Base-by-base conservation (phyloP, 2,329 filamentous ascomycete genomes). In the Colletotrichum lini region DNA sequence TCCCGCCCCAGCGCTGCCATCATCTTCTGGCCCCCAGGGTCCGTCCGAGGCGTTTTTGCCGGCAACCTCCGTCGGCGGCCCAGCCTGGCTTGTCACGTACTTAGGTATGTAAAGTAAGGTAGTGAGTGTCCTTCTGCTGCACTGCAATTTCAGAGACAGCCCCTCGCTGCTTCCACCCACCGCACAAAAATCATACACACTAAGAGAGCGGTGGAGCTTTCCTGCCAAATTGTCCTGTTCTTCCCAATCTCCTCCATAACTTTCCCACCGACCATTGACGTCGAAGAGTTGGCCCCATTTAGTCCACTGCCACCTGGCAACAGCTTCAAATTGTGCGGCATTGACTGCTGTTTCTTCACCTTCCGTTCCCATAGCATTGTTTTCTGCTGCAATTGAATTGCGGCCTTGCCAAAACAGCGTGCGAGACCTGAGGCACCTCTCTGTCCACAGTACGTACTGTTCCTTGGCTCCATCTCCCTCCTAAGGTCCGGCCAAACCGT, bases 61-160 rank as follows among this genome's bases (percentile, higher is more conserved):
- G 69, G 69, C 69, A 69, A 72, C 53, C 64, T 72, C 69, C 69
- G 69, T 35, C 54, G 45, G 18, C 52, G 13, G 30, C 67, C 35
- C 60, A 30, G 67, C 60, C 60, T 52, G 26, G 45, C 44, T 26
- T 53, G 10, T 40, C n/a, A 38, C 5, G 35, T 38, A 38, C 35
- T 9, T 38, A 38, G 35, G 35, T 38, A 38, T 10, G 10, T 35
- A 35, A 35, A 8, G 30, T 35, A 35, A 35, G 30, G 30, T 35
- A 35, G 35, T 38, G 30, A 40, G 10, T 35, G 12, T 18, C 7
- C 40, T 30, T 30, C 23, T 30, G 49, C 49, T 54, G 38, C 23
- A 26, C 21, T 63, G 45, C 66, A 58, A 62, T 54, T 60, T 49
- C 26, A 30, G 35, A 53, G 10, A 44, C 21, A 16, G 38, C 49